Base-by-base conservation (phyloP, 2,329 filamentous ascomycete species). In the Mariannaea elegans region DNA sequence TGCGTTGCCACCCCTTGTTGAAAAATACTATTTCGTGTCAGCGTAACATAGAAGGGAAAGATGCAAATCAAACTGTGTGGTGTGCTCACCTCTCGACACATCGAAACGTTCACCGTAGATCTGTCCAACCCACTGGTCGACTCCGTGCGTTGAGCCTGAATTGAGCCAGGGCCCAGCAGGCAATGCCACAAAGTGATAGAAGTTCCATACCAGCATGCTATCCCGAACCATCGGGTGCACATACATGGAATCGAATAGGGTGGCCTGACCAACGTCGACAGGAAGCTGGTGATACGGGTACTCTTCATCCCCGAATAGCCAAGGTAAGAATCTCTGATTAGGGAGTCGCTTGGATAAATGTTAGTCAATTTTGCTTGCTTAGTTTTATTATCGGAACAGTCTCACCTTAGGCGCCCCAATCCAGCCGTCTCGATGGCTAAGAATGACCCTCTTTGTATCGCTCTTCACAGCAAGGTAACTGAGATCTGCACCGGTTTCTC, bases 401-500 rank as follows among this genome's bases (percentile, higher is more conserved):
- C 14, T 44, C 21, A 65, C 63, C 63, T 65, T 65, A 12, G 63
- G 63, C 56, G 63, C 66, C 8, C 63, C 62, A 12, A 71, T 38
- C 52, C 58, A 81, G 12, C 80, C 80, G 59, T 78, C 72, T 8
- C 74, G 72, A 60, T 81, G 79, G 44, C 76, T 78, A 10, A 81
- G 45, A 3, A 78, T 71, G 2, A 81, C 77, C 27, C 73, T 71
- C 34, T 75, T 74, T 4, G 77, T 76, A 4, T 72, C 65, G 1
- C 73, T 74, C 2, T 76, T 81, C 3, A 81, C 69, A 5, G 78
- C 78, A 18, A 81, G 70, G 50, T 80, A 71, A 9, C 72, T 72
- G 21, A 81, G 63, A 42, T 82, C 79, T 59, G 78, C 76, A 7
- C 72, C 76, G 0, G 79, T 81, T 59, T 82, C 80, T 8, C 80